Base-by-base conservation (phyloP, 1,139 yeast genomes). In the Saccharomyces pastorianus region DNA sequence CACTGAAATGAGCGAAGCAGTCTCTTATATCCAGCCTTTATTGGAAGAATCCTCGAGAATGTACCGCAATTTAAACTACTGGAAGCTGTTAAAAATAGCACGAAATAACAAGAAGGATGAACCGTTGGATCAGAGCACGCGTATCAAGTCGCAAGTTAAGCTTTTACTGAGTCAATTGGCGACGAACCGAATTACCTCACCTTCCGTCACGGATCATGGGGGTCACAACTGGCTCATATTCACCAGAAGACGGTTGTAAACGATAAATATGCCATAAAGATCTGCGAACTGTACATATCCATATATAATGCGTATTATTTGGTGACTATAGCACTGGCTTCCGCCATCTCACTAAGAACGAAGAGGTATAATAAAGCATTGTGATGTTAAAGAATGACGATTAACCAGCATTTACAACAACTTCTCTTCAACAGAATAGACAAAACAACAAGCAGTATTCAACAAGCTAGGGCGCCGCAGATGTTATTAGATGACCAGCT, bases 401-500 rank as follows among this genome's bases (percentile, higher is more conserved):
- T 20, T 20, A 17, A 38, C 13, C 25, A 34, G 20, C 44, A 11
- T 14, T 20, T 20, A 38, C n/a, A 17, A 3, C 26, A 17, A 17
- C 26, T 38, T 4, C 25, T 17, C n/a, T 11, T 38, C 44, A 9
- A 11, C 6, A 3, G 5, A 9, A 11, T 9, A 8, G 5, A 17
- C 4, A 8, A 17, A 9, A 17, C 6, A 38, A 38, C 7, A 17
- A 17, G 23, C 13, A 38, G 8, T n/a, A 17, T n/a, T 9, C 38
- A n/a, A 14, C 28, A 31, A 9, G 17, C 42, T 13, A 28, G 38
- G n/a, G 27, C 32, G 51, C 48, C 17, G 28, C 29, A 27, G 27
- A 49, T 42, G 46, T 71, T 84, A 14, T 75, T 91, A 52, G 98
- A 91, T 67, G 95, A 96, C 5, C 81, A 82, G 56, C 76, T 93